phyloP scores from a whole-genome alignment of 805 yeast genomes.

The baker's yeast (Saccharomyces cerevisiae) region DNA sequence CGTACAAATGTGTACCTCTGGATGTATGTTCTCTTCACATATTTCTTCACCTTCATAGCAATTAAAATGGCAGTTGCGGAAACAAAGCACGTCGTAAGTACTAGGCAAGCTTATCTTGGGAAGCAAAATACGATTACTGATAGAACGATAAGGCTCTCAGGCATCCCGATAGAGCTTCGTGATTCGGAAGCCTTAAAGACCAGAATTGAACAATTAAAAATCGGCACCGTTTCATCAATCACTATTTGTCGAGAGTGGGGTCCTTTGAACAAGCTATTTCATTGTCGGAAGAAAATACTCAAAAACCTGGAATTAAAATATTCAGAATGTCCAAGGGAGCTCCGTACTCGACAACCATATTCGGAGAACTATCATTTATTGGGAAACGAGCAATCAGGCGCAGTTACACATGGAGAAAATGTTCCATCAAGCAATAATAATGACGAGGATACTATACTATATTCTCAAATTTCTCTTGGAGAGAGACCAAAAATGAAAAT shows the following conservation, averaged over 20 bases:
- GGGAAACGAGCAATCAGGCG: conserved; percentile 3
- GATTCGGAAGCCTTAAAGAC: conserved; percentile 59
- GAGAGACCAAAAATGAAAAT: conserved; percentile 55
- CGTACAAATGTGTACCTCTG: conserved; percentile 53
- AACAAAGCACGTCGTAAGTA: conserved; percentile 62
- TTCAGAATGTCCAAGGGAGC: conserved; percentile 26
- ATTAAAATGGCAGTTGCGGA: conserved; percentile 54
- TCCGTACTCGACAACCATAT: conserved; percentile 16
- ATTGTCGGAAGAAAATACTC: conserved; percentile 46
- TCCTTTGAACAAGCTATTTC: conserved; percentile 56
- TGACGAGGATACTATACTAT: conserved; percentile 6
- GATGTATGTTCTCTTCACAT: conserved; percentile 84
- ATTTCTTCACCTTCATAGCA: conserved; percentile 68
- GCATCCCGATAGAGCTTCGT: conserved; percentile 77
- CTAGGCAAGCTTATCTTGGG: conserved; percentile 77
- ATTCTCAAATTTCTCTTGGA: conserved; percentile 24
- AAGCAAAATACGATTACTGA: conserved; percentile 84
- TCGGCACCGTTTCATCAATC: conserved; percentile 71
- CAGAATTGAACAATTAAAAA: conserved; percentile 68
- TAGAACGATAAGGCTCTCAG: conserved; percentile 78
- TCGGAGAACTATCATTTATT: conserved; percentile 21
- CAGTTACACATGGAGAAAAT: not conserved
- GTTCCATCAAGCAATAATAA: not conserved
- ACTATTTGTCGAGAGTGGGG: conserved; percentile 86
- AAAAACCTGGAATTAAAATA: conserved; percentile 49